Base-by-base conservation (phyloP, 495 filamentous ascomycete genomes). In the Tuber umbilicatum region DNA sequence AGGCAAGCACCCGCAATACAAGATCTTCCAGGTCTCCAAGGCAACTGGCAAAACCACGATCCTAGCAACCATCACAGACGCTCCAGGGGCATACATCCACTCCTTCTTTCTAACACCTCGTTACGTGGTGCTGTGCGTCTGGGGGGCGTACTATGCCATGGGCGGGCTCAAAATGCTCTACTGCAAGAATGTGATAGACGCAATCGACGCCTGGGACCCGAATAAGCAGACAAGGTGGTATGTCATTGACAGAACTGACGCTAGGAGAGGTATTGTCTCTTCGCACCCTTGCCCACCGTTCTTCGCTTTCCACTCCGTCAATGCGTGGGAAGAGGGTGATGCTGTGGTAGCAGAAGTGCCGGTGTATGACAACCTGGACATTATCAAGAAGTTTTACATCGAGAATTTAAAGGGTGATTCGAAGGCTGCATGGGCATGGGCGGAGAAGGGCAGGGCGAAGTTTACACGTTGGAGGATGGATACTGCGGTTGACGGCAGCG, bases 281-380 rank as follows among this genome's bases (percentile, higher is more conserved):
- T 81, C 80, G 12, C 85, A 83, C 64, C 47, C 70, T 5, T 60
- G 77, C 12, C 71, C 74, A 19, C 71, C 71, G 17, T 89, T 90
- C 73, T 94, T 93, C 84, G 88, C 86, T 82, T 94, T 94, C 83
- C 91, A 94, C 83, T 87, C 89, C 7, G 85, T 92, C 79, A 94
- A 94, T 78, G 87, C 91, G 0, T 94, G 89, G 83, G 89, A 93
- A 75, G 88, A 91, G 73, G 73, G 70, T 0, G 74, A 83, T 19
- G 82, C 83, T 40, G 69, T 82, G 19, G 73, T 82, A 1, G 77
- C 77, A 17, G 81, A 82, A 68, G 69, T 80, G 17, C 40, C 75
- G 6, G 40, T 70, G 39, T 90, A 90, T 75, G 85, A 86, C 1
- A 88, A 86, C 75, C 79, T 85, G 0, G 88, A 91, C 60, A 83